Percentiles rank a stretch among this genome's conserved stretches.
These are phyloP conservation scores for Metschnikowia kunwiensis DNA, from an alignment of 805 yeast genomes.

Conservation along the genomic window DNA sequence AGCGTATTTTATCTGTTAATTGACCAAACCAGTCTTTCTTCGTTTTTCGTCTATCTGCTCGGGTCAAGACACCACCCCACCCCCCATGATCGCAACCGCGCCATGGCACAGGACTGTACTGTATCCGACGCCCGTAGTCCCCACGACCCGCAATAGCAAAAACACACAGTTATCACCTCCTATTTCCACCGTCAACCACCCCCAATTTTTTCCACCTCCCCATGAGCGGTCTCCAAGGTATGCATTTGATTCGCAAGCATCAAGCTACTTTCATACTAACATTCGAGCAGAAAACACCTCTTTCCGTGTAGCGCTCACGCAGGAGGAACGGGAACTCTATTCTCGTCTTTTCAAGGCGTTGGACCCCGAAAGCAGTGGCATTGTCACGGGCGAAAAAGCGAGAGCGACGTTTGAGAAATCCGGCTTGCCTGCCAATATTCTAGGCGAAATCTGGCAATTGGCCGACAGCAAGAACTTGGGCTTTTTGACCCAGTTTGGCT, in stretches of 20 bases:
- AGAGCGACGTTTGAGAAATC: slow-evolving; percentile 80
- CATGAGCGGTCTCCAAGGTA: slow-evolving; percentile 5
- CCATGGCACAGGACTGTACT: slow-evolving; percentile 2
- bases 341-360: slow-evolving; percentile 74
- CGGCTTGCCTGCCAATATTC: slow-evolving; percentile 69
- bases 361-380: slow-evolving; percentile 75
- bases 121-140: slow-evolving; percentile 3
- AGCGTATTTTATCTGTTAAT: no score
- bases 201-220: neutral
- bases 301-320: slow-evolving; percentile 49
- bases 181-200: no score
- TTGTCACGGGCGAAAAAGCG: slow-evolving; percentile 85
- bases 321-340: slow-evolving; percentile 74
- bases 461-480: slow-evolving; percentile 92
- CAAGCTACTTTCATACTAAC: neutral
- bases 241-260: neutral
- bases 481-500: slow-evolving; percentile 73
- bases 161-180: neutral
- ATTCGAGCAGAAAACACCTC: slow-evolving; percentile 20
- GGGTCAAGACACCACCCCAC: no score
- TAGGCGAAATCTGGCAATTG: slow-evolving; percentile 92
- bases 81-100: slow-evolving; percentile 2
- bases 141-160: slow-evolving; percentile 5
- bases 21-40: no score
- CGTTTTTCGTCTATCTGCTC: no score